These are phyloP conservation scores for Ceratocystis variospora DNA, from an alignment of 2,329 filamentous ascomycete genomes.

Conservation along the genomic window DNA sequence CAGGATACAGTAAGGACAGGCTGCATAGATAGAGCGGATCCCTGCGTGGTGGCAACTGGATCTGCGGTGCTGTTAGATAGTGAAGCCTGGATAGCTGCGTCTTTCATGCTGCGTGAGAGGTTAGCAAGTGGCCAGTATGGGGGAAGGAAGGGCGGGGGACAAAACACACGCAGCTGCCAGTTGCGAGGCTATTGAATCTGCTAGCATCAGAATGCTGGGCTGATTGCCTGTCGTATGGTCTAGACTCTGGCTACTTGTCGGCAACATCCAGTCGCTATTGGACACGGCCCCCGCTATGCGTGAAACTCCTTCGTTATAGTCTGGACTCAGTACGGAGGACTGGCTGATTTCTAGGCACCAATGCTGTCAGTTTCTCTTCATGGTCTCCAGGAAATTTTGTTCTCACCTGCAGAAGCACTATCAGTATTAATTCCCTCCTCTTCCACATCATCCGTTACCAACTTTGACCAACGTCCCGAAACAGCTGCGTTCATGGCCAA, in stretches of 20 bases:
- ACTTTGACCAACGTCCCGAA: conserved; percentile 15
- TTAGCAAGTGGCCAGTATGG: neutral
- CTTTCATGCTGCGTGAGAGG: conserved; percentile 10
- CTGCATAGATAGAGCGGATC: conserved; percentile 20
- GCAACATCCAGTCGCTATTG: neutral
- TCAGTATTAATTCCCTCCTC: conserved; percentile 16
- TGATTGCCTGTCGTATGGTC: neutral
- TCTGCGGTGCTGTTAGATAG: conserved; percentile 1
- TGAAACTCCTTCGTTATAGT: neutral
- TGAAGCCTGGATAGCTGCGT: neutral
- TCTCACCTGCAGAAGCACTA: neutral
- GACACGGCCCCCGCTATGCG: conserved; percentile 12
- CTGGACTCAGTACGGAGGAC: neutral
- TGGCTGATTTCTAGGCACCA: neutral
- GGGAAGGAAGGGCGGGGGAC: neutral
- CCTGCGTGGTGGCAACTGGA: conserved; percentile 16
- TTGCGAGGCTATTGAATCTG: conserved; percentile 22
- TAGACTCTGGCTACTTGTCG: neutral
- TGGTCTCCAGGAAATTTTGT: neutral
- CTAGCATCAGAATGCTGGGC: conserved; percentile 15
- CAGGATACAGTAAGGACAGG: conserved; percentile 22
- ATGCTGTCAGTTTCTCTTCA: neutral
- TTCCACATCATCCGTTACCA: neutral
- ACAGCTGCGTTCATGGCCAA: conserved; percentile 17
- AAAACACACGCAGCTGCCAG: conserved; percentile 23